Conservation (phyloP, 257 asterid genomes). For the Solanum bulbocastanum region DNA sequence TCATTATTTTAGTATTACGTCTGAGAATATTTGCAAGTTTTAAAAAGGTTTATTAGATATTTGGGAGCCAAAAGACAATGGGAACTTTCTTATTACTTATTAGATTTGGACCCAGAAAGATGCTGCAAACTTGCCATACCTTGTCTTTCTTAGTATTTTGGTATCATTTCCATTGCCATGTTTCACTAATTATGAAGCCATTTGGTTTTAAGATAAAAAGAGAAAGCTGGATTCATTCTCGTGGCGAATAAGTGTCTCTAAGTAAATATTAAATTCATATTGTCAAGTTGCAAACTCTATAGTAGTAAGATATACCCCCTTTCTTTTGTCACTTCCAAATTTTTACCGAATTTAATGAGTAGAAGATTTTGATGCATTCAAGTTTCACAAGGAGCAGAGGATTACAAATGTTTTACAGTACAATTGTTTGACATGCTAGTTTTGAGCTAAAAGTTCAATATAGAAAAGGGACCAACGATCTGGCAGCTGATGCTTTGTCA, state of each 20-base stretch:
- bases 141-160: not conserved
- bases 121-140: not conserved
- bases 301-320: not conserved
- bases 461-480: not conserved
- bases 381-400: not conserved
- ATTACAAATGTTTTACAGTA: not conserved
- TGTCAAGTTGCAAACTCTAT: not conserved
- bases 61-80: not conserved
- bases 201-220: not conserved
- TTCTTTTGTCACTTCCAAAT: not conserved
- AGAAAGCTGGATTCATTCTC: not conserved
- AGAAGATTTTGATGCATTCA: not conserved
- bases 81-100: not conserved
- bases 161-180: not conserved
- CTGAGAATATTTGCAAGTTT: not conserved
- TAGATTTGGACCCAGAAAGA: not conserved
- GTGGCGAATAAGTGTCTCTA: not conserved
- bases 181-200: not conserved
- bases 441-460: not conserved
- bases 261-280: not conserved
- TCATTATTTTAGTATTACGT: not conserved
- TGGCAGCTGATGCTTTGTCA: not conserved
- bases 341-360: not conserved
- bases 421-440: not conserved
- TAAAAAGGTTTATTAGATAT: not conserved